phyloP scores from a whole-genome alignment of 495 filamentous ascomycete genomes.

The Penicillium canariense region DNA sequence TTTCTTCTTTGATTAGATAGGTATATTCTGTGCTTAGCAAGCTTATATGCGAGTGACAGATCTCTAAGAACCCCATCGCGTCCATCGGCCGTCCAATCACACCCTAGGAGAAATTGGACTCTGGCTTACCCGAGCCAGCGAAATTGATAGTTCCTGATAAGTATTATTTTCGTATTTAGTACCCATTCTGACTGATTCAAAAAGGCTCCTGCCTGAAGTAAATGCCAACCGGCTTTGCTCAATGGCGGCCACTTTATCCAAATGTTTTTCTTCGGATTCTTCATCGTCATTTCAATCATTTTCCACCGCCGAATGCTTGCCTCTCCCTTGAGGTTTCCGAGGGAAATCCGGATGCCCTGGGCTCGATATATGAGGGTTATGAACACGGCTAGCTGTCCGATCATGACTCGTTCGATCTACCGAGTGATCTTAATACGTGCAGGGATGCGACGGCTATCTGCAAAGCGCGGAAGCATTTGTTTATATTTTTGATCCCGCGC shows the following conservation, averaged over 20 bases:
- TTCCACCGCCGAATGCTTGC: conserved; percentile 38
- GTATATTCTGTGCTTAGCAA: not conserved
- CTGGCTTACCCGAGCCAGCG: not conserved
- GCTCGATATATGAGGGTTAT: conserved; percentile 45
- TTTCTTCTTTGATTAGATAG: not conserved
- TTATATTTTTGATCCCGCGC: conserved; percentile 45
- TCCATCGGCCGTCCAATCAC: not conserved
- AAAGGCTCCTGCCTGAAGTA: not conserved
- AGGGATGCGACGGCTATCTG: conserved; percentile 51
- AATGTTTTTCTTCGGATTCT: conserved; percentile 43
- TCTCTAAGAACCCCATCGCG: not conserved
- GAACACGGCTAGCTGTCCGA: conserved; percentile 50
- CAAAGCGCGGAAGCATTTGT: conserved; percentile 55
- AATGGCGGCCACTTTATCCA: conserved; percentile 42
- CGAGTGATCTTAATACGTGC: conserved; percentile 59
- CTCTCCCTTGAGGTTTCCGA: conserved; percentile 20
- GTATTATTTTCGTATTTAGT: not conserved
- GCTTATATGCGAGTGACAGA: not conserved
- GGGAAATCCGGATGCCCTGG: conserved; percentile 37
- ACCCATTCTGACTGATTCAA: not conserved
- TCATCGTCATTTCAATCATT: conserved; percentile 36
- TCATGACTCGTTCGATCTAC: conserved; percentile 61
- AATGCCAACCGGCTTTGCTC: not conserved
- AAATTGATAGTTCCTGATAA: not conserved
- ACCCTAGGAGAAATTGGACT: not conserved